Evolutionary conservation across 805 yeast species (phyloP).

Genomic region (Alloascoidea africana): DNA sequence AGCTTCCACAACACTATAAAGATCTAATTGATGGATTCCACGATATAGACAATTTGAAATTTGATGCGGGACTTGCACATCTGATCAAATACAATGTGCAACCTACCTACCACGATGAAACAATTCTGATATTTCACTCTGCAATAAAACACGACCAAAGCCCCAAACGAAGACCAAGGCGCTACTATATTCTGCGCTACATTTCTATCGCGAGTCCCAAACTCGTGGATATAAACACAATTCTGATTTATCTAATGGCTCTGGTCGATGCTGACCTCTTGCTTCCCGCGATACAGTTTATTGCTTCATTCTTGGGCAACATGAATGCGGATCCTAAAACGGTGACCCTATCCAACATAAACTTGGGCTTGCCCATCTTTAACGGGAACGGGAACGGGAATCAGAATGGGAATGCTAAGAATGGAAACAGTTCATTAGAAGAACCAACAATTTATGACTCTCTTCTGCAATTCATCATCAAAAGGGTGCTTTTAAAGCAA

Average conservation of each 20-base stretch:
- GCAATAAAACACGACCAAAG: not conserved
- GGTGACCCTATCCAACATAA: no score
- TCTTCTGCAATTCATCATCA: not conserved
- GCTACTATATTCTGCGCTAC: not conserved
- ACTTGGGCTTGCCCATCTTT: no score
- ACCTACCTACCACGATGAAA: not conserved
- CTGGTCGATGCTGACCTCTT: not conserved
- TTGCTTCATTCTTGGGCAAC: not conserved
- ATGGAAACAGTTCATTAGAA: not conserved
- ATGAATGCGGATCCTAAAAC: not conserved
- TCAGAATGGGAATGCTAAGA: not conserved
- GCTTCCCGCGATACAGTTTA: not conserved
- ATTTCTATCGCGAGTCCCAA: not conserved
- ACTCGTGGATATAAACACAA: not conserved
- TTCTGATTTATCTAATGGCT: not conserved
- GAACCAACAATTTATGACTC: not conserved
- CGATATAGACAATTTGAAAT: not conserved
- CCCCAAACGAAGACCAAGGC: not conserved
- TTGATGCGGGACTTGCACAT: not conserved
- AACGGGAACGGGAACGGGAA: no score
- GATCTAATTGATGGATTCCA: constrained; percentile 1
- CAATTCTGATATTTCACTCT: not conserved
- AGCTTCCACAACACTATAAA: not conserved
- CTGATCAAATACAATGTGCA: not conserved
- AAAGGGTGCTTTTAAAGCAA: not conserved